A percentile compares a stretch with the other conserved stretches of the same genome.
Evolutionary conservation across 2,329 filamentous ascomycete genomes (phyloP).

Genomic region (Elsinoe fawcettii): DNA sequence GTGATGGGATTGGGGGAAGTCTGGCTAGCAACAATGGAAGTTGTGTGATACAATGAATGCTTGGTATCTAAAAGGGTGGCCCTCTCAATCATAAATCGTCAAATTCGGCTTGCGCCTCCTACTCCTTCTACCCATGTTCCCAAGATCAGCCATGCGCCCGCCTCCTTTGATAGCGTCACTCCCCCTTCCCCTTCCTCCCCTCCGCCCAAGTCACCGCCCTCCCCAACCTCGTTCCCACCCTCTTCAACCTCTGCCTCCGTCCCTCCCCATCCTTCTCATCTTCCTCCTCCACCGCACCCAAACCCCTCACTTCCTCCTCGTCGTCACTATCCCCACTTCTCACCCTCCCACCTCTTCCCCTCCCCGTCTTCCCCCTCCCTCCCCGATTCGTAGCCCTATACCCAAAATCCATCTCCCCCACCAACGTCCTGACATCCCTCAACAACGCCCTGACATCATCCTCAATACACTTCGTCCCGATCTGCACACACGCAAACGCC

Average conservation of each 20-base stretch:
- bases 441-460: conserved; percentile 61
- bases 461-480: conserved; percentile 60
- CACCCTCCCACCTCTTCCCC: background rate
- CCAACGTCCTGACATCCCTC: conserved; percentile 53
- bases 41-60: no score
- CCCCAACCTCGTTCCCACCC: background rate
- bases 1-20: no score
- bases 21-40: no score
- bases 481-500: conserved; percentile 67
- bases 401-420: conserved; percentile 68
- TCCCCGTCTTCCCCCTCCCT: conserved; percentile 4
- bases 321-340: conserved; percentile 5
- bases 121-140: no score
- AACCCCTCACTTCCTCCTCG: background rate
- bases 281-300: background rate
- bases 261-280: background rate
- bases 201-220: background rate
- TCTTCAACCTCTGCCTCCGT: background rate
- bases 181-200: background rate
- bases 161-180: no score
- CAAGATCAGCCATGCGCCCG: no score
- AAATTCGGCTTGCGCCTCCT: background rate
- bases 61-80: no score
- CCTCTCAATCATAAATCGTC: background rate
- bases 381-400: conserved; percentile 48